Conservation (phyloP, 305 asterid species). For the Solanum hybrid region DNA sequence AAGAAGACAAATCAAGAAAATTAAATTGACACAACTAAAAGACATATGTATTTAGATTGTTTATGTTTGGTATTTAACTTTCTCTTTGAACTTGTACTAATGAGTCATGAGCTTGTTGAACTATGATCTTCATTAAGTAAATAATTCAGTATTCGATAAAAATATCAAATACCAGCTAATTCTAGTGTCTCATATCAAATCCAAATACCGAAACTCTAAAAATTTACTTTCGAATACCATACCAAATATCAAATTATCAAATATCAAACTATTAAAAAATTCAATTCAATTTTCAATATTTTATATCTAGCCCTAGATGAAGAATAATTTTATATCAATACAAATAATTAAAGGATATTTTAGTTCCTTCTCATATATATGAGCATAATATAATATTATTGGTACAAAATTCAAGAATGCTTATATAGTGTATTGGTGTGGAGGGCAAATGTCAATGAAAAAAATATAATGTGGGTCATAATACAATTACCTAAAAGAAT, state of each 20-base stretch:
- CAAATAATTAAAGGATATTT: background rate
- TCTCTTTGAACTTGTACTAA: background rate
- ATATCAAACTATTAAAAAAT: too few relatives aligned
- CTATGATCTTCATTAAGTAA: background rate
- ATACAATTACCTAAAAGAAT: background rate
- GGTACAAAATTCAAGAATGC: background rate
- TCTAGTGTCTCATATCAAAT: too few relatives aligned
- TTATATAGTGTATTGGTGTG: background rate
- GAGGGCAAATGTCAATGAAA: background rate
- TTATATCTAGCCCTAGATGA: background rate
- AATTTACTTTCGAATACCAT: too few relatives aligned
- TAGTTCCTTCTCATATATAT: background rate
- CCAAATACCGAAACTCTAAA: too few relatives aligned
- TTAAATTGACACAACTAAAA: background rate
- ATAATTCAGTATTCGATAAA: too few relatives aligned
- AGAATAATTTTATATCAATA: too few relatives aligned
- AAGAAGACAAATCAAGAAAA: too few relatives aligned
- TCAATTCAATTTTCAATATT: background rate
- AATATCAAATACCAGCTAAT: too few relatives aligned
- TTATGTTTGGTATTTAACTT: too few relatives aligned
- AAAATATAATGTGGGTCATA: background rate
- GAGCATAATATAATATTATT: background rate
- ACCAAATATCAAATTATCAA: too few relatives aligned
- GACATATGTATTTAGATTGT: background rate
- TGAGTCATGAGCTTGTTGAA: background rate